Conservation (phyloP, 2,329 filamentous ascomycete species). For the Microdochium bolleyi region DNA sequence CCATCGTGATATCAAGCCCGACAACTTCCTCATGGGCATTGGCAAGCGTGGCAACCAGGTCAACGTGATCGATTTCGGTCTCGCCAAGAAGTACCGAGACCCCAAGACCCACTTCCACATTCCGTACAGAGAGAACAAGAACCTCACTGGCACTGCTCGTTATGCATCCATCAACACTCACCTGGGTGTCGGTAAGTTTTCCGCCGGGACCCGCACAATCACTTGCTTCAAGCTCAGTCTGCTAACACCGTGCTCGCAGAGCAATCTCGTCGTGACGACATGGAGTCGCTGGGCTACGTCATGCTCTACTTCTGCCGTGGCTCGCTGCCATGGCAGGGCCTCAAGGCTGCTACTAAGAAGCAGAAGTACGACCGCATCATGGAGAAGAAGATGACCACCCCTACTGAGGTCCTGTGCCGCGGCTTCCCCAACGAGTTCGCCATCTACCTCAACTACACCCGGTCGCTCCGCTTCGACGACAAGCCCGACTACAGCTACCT, state of each 20-base stretch:
- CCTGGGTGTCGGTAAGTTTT: conserved; percentile 71
- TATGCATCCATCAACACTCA: conserved; percentile 99
- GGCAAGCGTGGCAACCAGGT: conserved; percentile 99
- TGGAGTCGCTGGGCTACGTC: conserved; percentile 98
- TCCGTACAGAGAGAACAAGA: conserved; percentile 99
- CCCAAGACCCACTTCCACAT: conserved; percentile 99
- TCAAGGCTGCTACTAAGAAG: conserved; percentile 98
- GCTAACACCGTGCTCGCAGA: conserved; percentile 43
- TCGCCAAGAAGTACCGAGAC: conserved; percentile 99
- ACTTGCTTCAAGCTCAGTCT: background rate
- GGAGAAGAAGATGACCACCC: conserved; percentile 99
- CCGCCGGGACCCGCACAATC: background rate
- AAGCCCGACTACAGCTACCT: conserved; percentile 99
- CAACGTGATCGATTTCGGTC: conserved; percentile 97
- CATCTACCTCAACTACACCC: conserved; percentile 99
- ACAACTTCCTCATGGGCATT: conserved; percentile 99
- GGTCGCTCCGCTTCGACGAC: conserved; percentile 96
- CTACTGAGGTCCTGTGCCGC: conserved; percentile 95
- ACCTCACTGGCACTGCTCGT: conserved; percentile 95
- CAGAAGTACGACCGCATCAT: conserved; percentile 99
- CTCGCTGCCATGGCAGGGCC: conserved; percentile 95
- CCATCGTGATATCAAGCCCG: conserved; percentile 98
- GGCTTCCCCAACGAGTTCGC: conserved; percentile 99
- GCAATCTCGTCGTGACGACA: conserved; percentile 97
- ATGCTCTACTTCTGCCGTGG: conserved; percentile 99